Percentiles rank a stretch among this genome's conserved stretches.
These are phyloP conservation scores for Babesia sp. DNA, from an alignment of 169 alveolate species.

Conservation along the genomic window DNA sequence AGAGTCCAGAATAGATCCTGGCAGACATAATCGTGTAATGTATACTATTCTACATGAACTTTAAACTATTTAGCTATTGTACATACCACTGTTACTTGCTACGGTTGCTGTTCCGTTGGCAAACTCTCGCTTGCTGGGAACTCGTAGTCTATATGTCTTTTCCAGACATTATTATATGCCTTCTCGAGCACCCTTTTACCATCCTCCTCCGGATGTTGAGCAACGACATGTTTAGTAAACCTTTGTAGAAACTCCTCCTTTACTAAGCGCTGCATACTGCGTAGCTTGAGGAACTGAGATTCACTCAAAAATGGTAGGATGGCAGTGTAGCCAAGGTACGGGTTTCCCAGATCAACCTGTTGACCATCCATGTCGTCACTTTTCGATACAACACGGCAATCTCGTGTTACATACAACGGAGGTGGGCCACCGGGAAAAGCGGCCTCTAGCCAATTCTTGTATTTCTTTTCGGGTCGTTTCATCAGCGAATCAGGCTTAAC, in stretches of 20 bases:
- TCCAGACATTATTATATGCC: slow-evolving; percentile 52
- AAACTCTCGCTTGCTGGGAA: background rate
- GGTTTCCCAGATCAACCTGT: slow-evolving; percentile 61
- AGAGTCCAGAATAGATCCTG: too few relatives aligned
- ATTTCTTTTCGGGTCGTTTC: background rate
- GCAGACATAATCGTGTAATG: too few relatives aligned
- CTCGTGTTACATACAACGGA: slow-evolving; percentile 32
- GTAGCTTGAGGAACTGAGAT: slow-evolving; percentile 58
- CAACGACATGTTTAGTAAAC: slow-evolving; percentile 22
- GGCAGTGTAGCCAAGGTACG: slow-evolving; percentile 72
- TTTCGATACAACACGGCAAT: slow-evolving; percentile 14
- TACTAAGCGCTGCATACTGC: slow-evolving; percentile 28
- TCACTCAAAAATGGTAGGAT: slow-evolving; percentile 71
- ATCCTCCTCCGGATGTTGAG: slow-evolving; percentile 27
- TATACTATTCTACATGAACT: too few relatives aligned
- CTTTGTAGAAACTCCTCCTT: slow-evolving; percentile 48
- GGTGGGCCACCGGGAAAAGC: slow-evolving; percentile 55
- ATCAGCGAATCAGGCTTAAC: background rate
- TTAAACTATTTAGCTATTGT: too few relatives aligned
- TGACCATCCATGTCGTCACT: background rate
- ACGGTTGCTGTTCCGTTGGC: background rate
- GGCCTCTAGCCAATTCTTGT: slow-evolving; percentile 49
- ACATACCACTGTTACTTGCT: too few relatives aligned
- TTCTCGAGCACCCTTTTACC: slow-evolving; percentile 44
- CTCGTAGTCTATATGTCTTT: slow-evolving; percentile 43